These are phyloP conservation scores for Aspergillus bridgeri DNA, from an alignment of 495 filamentous ascomycete species.

Conservation along the genomic window DNA sequence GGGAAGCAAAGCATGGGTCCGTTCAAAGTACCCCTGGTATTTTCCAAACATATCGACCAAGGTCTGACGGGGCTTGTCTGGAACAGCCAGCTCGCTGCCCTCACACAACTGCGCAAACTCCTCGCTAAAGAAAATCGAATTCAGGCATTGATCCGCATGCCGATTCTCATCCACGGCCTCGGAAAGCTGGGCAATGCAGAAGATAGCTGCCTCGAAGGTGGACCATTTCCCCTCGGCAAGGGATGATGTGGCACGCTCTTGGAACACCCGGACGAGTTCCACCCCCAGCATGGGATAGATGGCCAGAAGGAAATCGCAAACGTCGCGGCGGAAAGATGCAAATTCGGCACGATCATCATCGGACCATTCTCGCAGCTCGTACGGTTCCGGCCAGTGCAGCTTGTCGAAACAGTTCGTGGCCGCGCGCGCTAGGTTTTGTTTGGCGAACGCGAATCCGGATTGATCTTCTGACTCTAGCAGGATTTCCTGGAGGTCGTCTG, in stretches of 20 bases:
- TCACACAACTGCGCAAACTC: constrained; percentile 51
- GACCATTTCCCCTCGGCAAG: constrained; percentile 63
- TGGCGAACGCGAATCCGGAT: constrained; percentile 23
- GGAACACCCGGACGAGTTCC: constrained; percentile 65
- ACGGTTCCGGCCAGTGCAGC: constrained; percentile 31
- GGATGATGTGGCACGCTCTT: constrained; percentile 57
- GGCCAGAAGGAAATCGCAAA: constrained; percentile 73
- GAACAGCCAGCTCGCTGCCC: constrained; percentile 47
- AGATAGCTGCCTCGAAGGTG: constrained; percentile 75
- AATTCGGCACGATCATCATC: constrained; percentile 70
- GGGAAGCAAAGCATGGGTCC: constrained; percentile 66
- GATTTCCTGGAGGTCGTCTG: constrained; percentile 35
- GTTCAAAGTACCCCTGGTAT: constrained; percentile 80
- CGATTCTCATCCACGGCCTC: constrained; percentile 69
- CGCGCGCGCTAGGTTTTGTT: constrained; percentile 35
- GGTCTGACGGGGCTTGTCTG: constrained; percentile 71
- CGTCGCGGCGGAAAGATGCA: constrained; percentile 73
- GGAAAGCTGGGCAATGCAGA: constrained; percentile 71
- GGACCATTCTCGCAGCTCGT: constrained; percentile 56
- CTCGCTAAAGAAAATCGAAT: constrained; percentile 67
- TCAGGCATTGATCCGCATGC: constrained; percentile 62
- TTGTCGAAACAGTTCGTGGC: constrained; percentile 39
- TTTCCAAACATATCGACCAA: constrained; percentile 72
- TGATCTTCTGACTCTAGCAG: constrained; percentile 27
- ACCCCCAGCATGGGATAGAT: constrained; percentile 69